These are phyloP conservation scores for Lachancea meyersii DNA, from an alignment of 805 yeast species.

Conservation along the genomic window DNA sequence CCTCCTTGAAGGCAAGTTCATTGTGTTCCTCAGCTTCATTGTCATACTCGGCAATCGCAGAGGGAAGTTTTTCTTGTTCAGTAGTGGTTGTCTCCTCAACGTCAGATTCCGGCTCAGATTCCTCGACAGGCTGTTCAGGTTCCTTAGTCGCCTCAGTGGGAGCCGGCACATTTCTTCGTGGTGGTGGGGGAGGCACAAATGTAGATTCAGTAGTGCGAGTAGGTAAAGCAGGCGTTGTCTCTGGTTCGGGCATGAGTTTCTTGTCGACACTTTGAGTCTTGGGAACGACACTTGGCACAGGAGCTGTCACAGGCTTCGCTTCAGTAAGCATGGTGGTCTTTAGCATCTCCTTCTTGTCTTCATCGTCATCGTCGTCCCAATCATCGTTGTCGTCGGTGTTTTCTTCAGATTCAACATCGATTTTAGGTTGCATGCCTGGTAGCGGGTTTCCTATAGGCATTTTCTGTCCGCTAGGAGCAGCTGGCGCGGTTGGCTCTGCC, in stretches of 20 bases:
- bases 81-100: constrained; percentile 10
- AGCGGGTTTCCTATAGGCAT: constrained; percentile 27
- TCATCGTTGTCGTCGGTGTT: constrained; percentile 25
- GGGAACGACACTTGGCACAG: constrained; percentile 14
- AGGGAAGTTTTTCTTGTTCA: constrained; percentile 21
- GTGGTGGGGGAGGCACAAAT: constrained; percentile 31
- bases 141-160: neutral
- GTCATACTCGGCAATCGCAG: constrained; percentile 79
- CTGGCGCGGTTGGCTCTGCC: constrained; percentile 15
- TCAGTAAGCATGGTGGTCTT: constrained; percentile 8
- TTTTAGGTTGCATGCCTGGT: constrained; percentile 31
- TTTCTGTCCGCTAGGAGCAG: constrained; percentile 12
- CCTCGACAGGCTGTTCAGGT: neutral
- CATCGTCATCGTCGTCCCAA: constrained; percentile 9
- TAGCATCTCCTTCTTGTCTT: constrained; percentile 2
- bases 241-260: constrained; percentile 13
- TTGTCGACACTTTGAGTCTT: constrained; percentile 19
- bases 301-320: constrained; percentile 24
- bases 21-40: constrained; percentile 92
- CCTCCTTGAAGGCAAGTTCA: constrained; percentile 79
- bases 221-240: constrained; percentile 17
- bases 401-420: constrained; percentile 17
- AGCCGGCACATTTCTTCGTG: constrained; percentile 18
- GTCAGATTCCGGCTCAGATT: neutral
- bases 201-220: constrained; percentile 13